Percentiles rank a stretch among this genome's conserved stretches.
These are phyloP conservation scores for Ceratocystis cubensis DNA, from an alignment of 2,329 filamentous ascomycete species.

Conservation along the genomic window DNA sequence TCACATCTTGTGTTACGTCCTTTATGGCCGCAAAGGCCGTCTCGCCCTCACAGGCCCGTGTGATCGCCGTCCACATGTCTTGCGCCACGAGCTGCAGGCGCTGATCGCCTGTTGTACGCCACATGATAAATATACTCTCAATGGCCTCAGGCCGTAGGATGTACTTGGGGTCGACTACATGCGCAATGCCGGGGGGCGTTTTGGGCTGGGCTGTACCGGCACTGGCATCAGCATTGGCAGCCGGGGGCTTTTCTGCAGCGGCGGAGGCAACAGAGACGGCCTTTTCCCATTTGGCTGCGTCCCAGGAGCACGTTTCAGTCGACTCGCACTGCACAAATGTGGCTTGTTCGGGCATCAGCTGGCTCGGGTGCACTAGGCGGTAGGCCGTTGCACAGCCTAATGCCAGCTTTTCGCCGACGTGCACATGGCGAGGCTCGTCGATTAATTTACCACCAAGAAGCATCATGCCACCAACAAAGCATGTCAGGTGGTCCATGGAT, in stretches of 20 bases:
- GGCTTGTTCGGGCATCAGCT: slow-evolving; percentile 50
- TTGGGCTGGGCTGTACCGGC: neutral
- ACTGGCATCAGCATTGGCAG: neutral
- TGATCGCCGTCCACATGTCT: slow-evolving; percentile 58
- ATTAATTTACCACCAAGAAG: slow-evolving; percentile 50
- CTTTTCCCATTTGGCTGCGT: slow-evolving; percentile 26
- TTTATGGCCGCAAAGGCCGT: slow-evolving; percentile 53
- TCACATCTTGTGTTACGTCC: slow-evolving; percentile 39
- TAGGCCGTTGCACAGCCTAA: slow-evolving; percentile 55
- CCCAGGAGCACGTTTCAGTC: slow-evolving; percentile 27
- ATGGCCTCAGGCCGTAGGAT: slow-evolving; percentile 66
- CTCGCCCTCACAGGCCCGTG: slow-evolving; percentile 46
- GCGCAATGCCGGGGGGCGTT: slow-evolving; percentile 43
- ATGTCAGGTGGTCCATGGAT: slow-evolving; percentile 45
- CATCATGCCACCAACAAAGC: slow-evolving; percentile 54
- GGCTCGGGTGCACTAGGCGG: slow-evolving; percentile 40
- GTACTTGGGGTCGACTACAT: slow-evolving; percentile 45
- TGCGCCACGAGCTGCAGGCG: slow-evolving; percentile 57
- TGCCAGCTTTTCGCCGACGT: slow-evolving; percentile 45
- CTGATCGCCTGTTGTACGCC: slow-evolving; percentile 55
- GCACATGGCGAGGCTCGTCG: slow-evolving; percentile 39
- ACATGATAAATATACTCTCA: slow-evolving; percentile 69
- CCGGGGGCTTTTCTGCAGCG: neutral
- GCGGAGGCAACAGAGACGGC: slow-evolving; percentile 26
- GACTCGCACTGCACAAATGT: slow-evolving; percentile 35